phyloP scores from a whole-genome alignment of 2,329 filamentous ascomycete genomes.

The Diaporthe sp. region DNA sequence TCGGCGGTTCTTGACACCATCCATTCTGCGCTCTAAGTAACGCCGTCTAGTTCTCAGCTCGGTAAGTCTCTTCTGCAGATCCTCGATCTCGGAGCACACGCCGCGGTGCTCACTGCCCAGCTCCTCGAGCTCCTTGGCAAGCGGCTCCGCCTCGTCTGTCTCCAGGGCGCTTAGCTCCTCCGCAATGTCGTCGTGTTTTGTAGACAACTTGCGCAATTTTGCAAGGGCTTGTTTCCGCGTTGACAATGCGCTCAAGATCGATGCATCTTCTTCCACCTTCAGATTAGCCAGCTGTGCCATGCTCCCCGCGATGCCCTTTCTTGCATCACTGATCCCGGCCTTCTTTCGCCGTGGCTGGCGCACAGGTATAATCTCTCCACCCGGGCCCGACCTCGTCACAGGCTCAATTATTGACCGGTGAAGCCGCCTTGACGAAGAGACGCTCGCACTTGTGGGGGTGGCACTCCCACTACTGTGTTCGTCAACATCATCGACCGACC shows the following conservation, averaged over 20 bases:
- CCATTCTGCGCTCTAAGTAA: conserved; percentile 70
- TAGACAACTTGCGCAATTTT: conserved; percentile 66
- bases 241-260: conserved; percentile 68
- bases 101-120: conserved; percentile 67
- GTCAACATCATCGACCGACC: conserved; percentile 49
- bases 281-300: conserved; percentile 75
- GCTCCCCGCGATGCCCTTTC: conserved; percentile 73
- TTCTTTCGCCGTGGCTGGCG: conserved; percentile 68
- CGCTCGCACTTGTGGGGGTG: conserved; percentile 51
- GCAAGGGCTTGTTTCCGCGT: conserved; percentile 69
- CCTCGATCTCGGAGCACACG: conserved; percentile 73
- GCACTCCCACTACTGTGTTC: conserved; percentile 51
- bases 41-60: conserved; percentile 71
- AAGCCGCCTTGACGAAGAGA: conserved; percentile 53
- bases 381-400: conserved; percentile 51
- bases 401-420: conserved; percentile 59
- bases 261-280: conserved; percentile 76
- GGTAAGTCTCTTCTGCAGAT: conserved; percentile 73
- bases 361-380: conserved; percentile 69
- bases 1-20: conserved; percentile 72
- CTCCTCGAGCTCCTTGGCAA: conserved; percentile 70
- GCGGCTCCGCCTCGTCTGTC: conserved; percentile 67
- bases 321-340: conserved; percentile 70
- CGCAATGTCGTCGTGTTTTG: conserved; percentile 62
- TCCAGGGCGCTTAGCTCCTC: conserved; percentile 67